Evolutionary conservation across 192 early-diverging fungal genomes (phyloP), one percentile per base, ranked within the genome.

Genomic region (Bifiguratus adelaidae): DNA sequence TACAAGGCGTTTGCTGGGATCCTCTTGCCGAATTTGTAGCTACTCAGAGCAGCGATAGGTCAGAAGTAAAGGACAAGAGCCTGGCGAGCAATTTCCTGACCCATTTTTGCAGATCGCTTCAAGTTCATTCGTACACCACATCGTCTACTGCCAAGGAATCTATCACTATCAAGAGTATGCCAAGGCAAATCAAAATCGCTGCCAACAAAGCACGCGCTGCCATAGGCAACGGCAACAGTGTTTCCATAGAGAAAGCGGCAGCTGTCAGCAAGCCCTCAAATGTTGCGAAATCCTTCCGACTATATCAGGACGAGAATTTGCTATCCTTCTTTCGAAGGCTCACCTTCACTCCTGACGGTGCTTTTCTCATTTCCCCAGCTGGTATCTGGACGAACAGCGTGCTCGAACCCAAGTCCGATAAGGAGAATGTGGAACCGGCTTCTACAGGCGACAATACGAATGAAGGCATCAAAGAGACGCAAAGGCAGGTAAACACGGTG

Each of bases 1-100:
- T 97, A n/a, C 95, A 97, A 62, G 95, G 95, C 29, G 88, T 97
- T 8, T 76, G 82, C 16, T 97, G 95, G 95, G 95, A 97, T 60
- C 92, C 95, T 5, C 56, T 88, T 11, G 82, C 81, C 30, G 60
- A 86, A 52, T 97, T 74, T 60, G 60, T 97, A 12, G 89, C 85
- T 4, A 86, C 92, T 4, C 95, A 95, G 60, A 87, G 90, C 65
- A 91, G 85, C 61, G 95, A 97, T 53, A 64, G 92, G 66, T 91
- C 70, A 41, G 55, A 46, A 18, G 32, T 8, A 33, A n/a, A n/a
- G n/a, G n/a, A 33, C 8, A 33, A 33, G 8, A 33, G n/a, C 32
- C n/a, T n/a, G n/a, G 32, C 32, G n/a, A n/a, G n/a, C 32, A n/a
- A 33, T 33, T 8, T 33, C 32, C n/a, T 33, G n/a, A n/a, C n/a